phyloP scores from a whole-genome alignment of 2,329 filamentous ascomycete genomes.

The Leptographium wingfieldii region DNA sequence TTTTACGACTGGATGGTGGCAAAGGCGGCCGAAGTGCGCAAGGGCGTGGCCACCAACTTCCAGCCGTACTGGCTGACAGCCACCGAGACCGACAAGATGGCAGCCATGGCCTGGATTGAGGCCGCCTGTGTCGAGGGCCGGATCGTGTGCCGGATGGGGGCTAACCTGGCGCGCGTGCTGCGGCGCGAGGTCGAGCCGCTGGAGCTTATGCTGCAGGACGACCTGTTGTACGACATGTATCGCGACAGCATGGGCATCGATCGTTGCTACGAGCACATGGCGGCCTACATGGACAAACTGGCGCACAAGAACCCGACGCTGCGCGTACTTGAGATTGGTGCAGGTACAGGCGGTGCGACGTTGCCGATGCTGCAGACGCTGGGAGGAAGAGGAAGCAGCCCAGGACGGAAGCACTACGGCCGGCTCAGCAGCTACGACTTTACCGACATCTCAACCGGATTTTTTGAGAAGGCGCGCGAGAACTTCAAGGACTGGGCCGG shows the following conservation, averaged over 20 bases:
- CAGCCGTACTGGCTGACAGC: neutral
- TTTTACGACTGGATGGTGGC: neutral
- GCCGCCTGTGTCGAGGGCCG: neutral
- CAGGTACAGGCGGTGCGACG: slow-evolving; percentile 14
- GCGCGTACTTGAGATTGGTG: slow-evolving; percentile 26
- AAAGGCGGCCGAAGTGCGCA: neutral
- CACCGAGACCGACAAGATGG: neutral
- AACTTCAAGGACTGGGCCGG: slow-evolving; percentile 14
- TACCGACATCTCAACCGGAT: slow-evolving; percentile 13
- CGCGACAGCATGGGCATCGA: neutral
- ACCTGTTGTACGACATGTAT: neutral
- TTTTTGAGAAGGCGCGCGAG: slow-evolving; percentile 20
- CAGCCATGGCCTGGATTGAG: neutral
- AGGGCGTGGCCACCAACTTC: neutral
- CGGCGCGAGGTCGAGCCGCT: neutral
- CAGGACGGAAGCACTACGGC: no score
- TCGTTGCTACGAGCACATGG: neutral
- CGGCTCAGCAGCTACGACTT: slow-evolving; percentile 5
- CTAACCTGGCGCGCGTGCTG: neutral
- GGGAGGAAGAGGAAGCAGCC: no score
- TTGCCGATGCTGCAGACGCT: slow-evolving; percentile 12
- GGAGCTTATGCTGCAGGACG: neutral
- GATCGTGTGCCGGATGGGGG: slow-evolving; percentile 11
- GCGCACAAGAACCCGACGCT: slow-evolving; percentile 14
- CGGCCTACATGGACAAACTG: slow-evolving; percentile 5